phyloP scores from a whole-genome alignment of 768 basidiomycete species.

The Naganishia onofrii region DNA sequence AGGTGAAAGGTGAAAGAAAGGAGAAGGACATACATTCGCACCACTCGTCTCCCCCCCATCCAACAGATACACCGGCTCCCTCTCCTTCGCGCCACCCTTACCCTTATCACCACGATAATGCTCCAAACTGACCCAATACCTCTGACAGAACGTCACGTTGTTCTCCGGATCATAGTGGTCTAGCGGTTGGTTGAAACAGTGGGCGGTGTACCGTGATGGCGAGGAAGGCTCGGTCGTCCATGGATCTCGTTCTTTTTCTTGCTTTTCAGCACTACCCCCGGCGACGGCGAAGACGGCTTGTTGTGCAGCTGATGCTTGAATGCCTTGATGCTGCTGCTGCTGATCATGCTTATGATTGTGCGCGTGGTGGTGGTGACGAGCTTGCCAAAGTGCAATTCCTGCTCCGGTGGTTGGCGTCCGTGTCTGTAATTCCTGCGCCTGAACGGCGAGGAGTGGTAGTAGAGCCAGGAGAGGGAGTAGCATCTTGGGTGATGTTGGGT shows the following conservation, averaged over 20 bases:
- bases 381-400: slow-evolving; percentile 16
- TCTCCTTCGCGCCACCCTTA: slow-evolving; percentile 56
- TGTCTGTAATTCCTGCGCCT: not conserved
- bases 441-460: not conserved
- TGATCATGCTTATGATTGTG: too few species aligned
- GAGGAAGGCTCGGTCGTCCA: slow-evolving; percentile 19
- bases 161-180: slow-evolving; percentile 67
- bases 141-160: slow-evolving; percentile 71
- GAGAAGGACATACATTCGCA: slow-evolving; percentile 39
- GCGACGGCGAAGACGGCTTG: too few species aligned
- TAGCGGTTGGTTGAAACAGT: slow-evolving; percentile 76
- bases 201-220: slow-evolving; percentile 29
- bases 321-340: not conserved
- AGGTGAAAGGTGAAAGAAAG: not conserved
- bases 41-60: slow-evolving; percentile 94
- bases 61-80: slow-evolving; percentile 75
- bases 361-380: too few species aligned
- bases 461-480: not conserved
- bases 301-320: too few species aligned
- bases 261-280: too few species aligned
- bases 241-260: not conserved
- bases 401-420: not conserved
- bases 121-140: slow-evolving; percentile 86
- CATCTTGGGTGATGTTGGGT: not conserved
- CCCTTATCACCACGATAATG: slow-evolving; percentile 58